Evolutionary conservation across 768 basidiomycete genomes (phyloP).

Genomic region (Podaxis sp.): DNA sequence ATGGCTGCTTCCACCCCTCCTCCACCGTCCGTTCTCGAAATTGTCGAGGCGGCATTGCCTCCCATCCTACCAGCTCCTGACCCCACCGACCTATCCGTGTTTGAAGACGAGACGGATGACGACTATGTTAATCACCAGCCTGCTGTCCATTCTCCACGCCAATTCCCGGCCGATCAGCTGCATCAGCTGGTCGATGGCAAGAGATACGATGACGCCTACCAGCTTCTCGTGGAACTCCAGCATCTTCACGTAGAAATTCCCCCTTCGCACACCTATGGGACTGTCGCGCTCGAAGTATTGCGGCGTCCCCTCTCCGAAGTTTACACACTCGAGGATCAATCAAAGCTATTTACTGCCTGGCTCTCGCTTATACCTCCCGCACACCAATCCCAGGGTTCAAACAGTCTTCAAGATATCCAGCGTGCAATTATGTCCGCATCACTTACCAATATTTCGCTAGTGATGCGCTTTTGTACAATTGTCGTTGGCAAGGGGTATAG

Average conservation of each 20-base stretch:
- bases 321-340: conserved; percentile 13
- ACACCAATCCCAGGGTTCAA: not conserved
- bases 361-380: conserved; percentile 31
- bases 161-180: conserved; percentile 18
- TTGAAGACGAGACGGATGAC: conserved; percentile 28
- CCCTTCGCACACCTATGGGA: conserved; percentile 25
- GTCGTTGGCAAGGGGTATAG: conserved; percentile 39
- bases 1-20: conserved; percentile 13
- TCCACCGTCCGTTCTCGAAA: conserved; percentile 21
- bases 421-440: conserved; percentile 24
- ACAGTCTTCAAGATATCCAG: conserved; percentile 21
- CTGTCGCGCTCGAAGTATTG: conserved; percentile 26
- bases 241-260: conserved; percentile 29
- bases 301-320: conserved; percentile 5
- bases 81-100: conserved; percentile 24
- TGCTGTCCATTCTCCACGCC: conserved; percentile 9
- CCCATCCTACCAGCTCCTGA: conserved; percentile 25
- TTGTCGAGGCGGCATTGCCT: conserved; percentile 30
- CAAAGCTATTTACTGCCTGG: conserved; percentile 26
- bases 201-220: conserved; percentile 27
- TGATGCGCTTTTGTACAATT: conserved; percentile 31
- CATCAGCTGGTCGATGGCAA: conserved; percentile 19
- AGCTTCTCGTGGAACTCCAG: conserved; percentile 30
- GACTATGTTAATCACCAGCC: conserved; percentile 22
- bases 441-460: conserved; percentile 25